phyloP scores from a whole-genome alignment of 108 stramenopile genomes.

The Parmales sp. region DNA sequence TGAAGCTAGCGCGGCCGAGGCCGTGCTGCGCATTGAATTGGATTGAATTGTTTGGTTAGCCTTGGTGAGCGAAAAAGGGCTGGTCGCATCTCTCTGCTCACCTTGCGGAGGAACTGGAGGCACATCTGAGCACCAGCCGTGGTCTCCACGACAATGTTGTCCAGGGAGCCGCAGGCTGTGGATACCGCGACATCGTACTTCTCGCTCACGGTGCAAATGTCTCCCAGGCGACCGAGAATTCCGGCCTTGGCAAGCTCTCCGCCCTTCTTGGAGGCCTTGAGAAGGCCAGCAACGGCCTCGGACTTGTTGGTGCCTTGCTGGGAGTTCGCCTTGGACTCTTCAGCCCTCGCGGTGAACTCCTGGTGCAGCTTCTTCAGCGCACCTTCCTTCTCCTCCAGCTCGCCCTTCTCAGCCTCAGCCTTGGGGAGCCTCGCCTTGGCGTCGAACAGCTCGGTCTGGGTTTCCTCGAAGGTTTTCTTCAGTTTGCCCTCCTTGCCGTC shows the following conservation, averaged over 20 bases:
- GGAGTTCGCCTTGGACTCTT: constrained; percentile 61
- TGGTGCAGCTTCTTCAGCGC: constrained; percentile 38
- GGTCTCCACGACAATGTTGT: constrained; percentile 92
- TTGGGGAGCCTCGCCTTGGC: constrained; percentile 37
- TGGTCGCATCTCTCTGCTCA: no score
- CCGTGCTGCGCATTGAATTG: no score
- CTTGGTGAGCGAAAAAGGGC: no score
- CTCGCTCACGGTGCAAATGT: constrained; percentile 75
- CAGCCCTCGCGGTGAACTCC: constrained; percentile 50
- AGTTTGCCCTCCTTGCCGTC: constrained; percentile 40
- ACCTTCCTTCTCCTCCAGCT: constrained; percentile 39
- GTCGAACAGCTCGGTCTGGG: constrained; percentile 18
- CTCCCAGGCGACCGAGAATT: constrained; percentile 89
- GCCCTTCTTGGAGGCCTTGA: constrained; percentile 68
- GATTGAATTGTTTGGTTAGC: no score
- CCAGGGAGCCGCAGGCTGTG: constrained; percentile 84
- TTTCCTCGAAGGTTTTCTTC: constrained; percentile 28
- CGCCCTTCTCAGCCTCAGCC: constrained; percentile 44
- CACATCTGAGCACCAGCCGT: constrained; percentile 84
- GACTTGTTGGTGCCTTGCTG: constrained; percentile 41
- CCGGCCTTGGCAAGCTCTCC: constrained; percentile 71
- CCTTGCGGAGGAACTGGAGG: constrained; percentile 78
- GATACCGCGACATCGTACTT: constrained; percentile 95
- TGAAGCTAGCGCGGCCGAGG: constrained; percentile 89
- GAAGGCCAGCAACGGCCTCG: constrained; percentile 58